Percentiles rank a stretch among this genome's conserved stretches.
phyloP scores from a whole-genome alignment of 768 basidiomycete genomes.

The Auriculariales sp. region DNA sequence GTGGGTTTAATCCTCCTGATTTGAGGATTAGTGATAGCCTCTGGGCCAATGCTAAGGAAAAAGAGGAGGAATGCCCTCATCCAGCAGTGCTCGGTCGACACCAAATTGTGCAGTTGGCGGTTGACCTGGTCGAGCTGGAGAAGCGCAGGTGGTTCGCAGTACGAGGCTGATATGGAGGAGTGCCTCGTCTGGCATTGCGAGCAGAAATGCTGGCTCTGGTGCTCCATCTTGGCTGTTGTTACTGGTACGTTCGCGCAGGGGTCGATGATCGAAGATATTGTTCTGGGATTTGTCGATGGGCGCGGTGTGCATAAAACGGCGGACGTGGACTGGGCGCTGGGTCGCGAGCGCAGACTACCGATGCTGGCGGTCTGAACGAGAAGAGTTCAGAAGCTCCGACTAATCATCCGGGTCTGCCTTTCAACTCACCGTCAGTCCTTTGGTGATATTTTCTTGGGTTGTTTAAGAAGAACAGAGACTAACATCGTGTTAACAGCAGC shows the following conservation, averaged over 20 bases:
- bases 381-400: too few species aligned
- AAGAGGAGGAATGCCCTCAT: constrained; percentile 55
- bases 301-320: not conserved
- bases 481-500: too few species aligned
- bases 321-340: not conserved
- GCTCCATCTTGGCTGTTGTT: not conserved
- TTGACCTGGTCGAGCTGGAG: constrained; percentile 40
- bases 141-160: constrained; percentile 51
- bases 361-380: not conserved
- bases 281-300: not conserved
- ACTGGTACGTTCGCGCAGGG: not conserved
- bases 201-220: constrained; percentile 18
- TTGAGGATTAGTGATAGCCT: constrained; percentile 34
- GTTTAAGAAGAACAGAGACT: too few species aligned
- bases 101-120: constrained; percentile 40
- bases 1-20: constrained; percentile 37
- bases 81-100: constrained; percentile 73
- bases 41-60: constrained; percentile 52
- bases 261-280: too few species aligned
- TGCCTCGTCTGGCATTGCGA: constrained; percentile 50
- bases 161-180: constrained; percentile 65
- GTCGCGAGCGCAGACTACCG: not conserved
- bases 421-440: too few species aligned
- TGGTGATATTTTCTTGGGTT: too few species aligned
- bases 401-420: too few species aligned